These are phyloP conservation scores for Lactifluus volemus DNA, from an alignment of 768 basidiomycete genomes.

Conservation along the genomic window DNA sequence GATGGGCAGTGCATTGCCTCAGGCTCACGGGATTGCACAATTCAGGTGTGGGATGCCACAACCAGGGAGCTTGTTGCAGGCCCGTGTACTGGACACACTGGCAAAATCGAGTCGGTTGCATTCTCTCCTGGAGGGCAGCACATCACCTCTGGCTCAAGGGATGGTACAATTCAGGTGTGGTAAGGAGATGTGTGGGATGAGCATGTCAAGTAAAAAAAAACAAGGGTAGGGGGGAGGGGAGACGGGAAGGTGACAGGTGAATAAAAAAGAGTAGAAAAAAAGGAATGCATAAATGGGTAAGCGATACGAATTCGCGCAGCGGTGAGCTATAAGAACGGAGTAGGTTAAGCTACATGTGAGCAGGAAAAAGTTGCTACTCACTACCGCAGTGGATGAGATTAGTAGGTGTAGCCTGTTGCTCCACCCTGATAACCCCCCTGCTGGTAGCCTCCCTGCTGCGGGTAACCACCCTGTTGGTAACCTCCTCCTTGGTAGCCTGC, in stretches of 20 bases:
- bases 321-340: background rate
- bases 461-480: background rate
- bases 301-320: background rate
- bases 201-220: constrained; percentile 25
- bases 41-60: no score
- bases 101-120: no score
- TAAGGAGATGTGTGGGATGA: constrained; percentile 30
- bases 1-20: no score
- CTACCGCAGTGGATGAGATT: constrained; percentile 12
- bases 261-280: constrained; percentile 11
- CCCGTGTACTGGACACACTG: no score
- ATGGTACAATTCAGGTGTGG: no score
- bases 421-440: background rate
- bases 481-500: background rate
- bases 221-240: background rate
- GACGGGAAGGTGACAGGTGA: background rate
- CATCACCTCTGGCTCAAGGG: no score
- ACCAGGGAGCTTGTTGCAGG: no score
- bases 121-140: no score
- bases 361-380: background rate
- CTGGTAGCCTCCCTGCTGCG: constrained; percentile 15
- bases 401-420: constrained; percentile 15
- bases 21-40: no score
- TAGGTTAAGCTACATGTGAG: background rate
- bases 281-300: constrained; percentile 5